Percentiles rank a stretch among this genome's conserved stretches.
These are phyloP conservation scores for Acanthamoeba triangularis DNA, from an alignment of 208 protist species.

Conservation along the genomic window DNA sequence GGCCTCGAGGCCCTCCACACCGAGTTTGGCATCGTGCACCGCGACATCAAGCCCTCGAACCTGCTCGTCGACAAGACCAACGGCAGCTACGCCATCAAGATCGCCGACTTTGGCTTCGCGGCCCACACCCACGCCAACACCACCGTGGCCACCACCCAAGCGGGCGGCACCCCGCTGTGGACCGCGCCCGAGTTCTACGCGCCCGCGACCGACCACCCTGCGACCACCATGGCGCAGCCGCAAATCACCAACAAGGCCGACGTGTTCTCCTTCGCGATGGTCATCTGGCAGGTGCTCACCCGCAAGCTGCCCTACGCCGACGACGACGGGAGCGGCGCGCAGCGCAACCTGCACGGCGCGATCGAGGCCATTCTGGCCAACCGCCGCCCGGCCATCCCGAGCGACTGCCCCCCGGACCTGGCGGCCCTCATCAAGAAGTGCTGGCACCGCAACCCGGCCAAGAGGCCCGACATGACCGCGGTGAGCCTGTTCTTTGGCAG, in stretches of 20 bases:
- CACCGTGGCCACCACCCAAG: constrained; percentile 62
- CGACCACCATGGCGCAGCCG: neutral
- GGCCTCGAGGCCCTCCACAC: neutral
- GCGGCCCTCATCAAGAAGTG: constrained; percentile 16
- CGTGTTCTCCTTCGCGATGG: neutral
- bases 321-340: neutral
- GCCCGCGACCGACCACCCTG: neutral
- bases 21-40: constrained; percentile 15
- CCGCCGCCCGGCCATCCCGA: neutral
- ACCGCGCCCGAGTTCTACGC: neutral
- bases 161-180: neutral
- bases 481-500: neutral
- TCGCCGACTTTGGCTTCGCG: constrained; percentile 65
- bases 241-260: neutral
- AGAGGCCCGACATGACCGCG: neutral
- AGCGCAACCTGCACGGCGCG: neutral
- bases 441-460: constrained; percentile 36
- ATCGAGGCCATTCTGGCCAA: neutral
- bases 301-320: neutral
- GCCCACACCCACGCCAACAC: constrained; percentile 42
- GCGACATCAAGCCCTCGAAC: constrained; percentile 56
- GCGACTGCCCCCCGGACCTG: neutral
- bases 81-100: neutral
- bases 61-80: neutral
- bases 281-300: constrained; percentile 39